Conservation (phyloP, 306 rosid species). For the Calophaca sinica region DNA sequence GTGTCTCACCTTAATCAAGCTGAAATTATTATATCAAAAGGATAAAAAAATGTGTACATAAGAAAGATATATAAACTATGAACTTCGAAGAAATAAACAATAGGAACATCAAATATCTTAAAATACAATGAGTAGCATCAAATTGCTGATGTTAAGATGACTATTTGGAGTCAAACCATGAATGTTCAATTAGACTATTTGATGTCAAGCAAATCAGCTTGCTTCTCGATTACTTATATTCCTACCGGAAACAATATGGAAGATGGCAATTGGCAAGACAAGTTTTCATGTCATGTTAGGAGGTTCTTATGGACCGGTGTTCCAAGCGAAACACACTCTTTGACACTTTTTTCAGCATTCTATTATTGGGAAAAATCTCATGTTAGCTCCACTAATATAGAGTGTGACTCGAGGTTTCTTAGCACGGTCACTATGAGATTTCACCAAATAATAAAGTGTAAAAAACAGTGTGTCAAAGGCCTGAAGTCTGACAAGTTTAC, state of each 20-base stretch:
- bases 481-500: background rate
- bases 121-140: conserved; percentile 7
- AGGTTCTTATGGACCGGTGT: background rate
- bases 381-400: no score
- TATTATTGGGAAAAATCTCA: background rate
- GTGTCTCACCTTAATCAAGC: background rate
- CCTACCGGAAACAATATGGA: conserved; percentile 15
- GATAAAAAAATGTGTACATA: background rate
- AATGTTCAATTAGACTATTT: background rate
- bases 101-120: background rate
- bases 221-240: conserved; percentile 26
- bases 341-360: background rate
- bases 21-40: conserved; percentile 6
- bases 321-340: background rate
- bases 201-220: conserved; percentile 7
- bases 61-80: background rate
- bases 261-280: background rate
- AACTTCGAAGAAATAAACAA: conserved; percentile 3
- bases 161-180: background rate
- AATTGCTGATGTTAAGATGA: conserved; percentile 11
- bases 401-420: conserved; percentile 5
- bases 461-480: no score
- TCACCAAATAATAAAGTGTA: background rate
- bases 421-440: background rate
- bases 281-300: background rate